Evolutionary conservation across 306 rosid genomes (phyloP), one percentile per base, ranked within the genome.

Genomic region (Dryas drummondii): DNA sequence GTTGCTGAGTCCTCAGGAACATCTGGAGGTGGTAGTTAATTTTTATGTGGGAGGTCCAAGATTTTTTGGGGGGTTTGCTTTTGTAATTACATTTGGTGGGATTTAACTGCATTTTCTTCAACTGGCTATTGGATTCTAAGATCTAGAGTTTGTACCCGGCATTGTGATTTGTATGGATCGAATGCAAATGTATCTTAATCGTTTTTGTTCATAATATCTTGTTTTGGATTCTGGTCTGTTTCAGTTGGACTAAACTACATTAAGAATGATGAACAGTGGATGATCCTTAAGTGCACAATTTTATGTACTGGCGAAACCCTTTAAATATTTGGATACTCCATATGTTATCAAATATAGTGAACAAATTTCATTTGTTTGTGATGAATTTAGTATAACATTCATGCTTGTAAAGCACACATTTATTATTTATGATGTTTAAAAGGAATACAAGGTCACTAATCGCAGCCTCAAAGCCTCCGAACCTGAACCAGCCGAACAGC

Each of bases 1-100:
- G 87, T 84, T 60, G 98, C 97, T 40, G 93, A 84, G 86, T 88
- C 93, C 69, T 89, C 98, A 5, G 93, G 96, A 79, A 87, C 92
- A 82, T 91, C 87, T 82, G 93, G 79, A 63, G 72, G 73, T 73
- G 79, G 85, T 69, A 79, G 75, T 50, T 89, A 12, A 81, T 81
- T 69, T 50, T 52, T 32, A 11, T 50, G 44, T 12, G 17, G 66
- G 45, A 32, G 55, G 17, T 22, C 71, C 53, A 46, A 19, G n/a
- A 32, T 19, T 47, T 58, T 72, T 16, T 10, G 76, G 3, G 76
- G 2, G 2, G 62, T 46, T 11, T 72, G 76, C 16, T 54, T 45
- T 55, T 72, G 76, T 72, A 59, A 59, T 72, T 59, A 72, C 76
- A 59, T 47, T 59, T 66, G 54, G 71, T 47, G 42, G 11, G 54